Conservation (phyloP, 2,329 filamentous ascomycete species). For the Beauveria australis region DNA sequence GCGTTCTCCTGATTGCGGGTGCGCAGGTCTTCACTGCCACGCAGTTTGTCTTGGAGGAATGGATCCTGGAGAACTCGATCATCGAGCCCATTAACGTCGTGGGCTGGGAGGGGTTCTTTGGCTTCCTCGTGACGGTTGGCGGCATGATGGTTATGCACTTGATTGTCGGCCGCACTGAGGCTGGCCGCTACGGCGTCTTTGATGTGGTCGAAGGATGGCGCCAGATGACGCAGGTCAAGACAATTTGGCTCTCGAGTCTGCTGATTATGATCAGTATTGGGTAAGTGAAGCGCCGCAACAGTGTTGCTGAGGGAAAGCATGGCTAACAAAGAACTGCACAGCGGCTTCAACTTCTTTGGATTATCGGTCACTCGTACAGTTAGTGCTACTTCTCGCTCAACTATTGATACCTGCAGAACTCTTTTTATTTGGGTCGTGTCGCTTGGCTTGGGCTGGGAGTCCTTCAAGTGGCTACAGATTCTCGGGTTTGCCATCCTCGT, state of each 20-base stretch:
- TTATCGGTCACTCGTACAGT: slow-evolving; percentile 84
- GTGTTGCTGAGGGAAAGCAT: slow-evolving; percentile 1
- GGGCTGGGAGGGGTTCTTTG: slow-evolving; percentile 93
- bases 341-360: slow-evolving; percentile 98
- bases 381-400: slow-evolving; percentile 86
- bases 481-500: slow-evolving; percentile 81
- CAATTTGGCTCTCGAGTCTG: slow-evolving; percentile 68
- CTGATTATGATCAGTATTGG: slow-evolving; percentile 97
- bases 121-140: slow-evolving; percentile 69
- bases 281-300: slow-evolving; percentile 35
- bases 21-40: slow-evolving; percentile 96
- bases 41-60: slow-evolving; percentile 94
- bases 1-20: slow-evolving; percentile 82
- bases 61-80: slow-evolving; percentile 60
- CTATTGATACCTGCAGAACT: slow-evolving; percentile 94
- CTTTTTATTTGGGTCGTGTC: slow-evolving; percentile 98
- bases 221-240: slow-evolving; percentile 64
- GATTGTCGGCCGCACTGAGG: slow-evolving; percentile 63
- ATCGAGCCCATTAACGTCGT: slow-evolving; percentile 83
- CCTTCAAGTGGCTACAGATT: slow-evolving; percentile 95
- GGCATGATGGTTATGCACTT: slow-evolving; percentile 77
- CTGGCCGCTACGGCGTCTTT: slow-evolving; percentile 75
- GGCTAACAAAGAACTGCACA: slow-evolving; percentile 28
- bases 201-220: slow-evolving; percentile 80
- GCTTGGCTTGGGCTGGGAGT: slow-evolving; percentile 88